A percentile compares a stretch with the other conserved stretches of the same genome.
phyloP scores from a whole-genome alignment of 352 stramenopile species.

The Phytophthora sp. region DNA sequence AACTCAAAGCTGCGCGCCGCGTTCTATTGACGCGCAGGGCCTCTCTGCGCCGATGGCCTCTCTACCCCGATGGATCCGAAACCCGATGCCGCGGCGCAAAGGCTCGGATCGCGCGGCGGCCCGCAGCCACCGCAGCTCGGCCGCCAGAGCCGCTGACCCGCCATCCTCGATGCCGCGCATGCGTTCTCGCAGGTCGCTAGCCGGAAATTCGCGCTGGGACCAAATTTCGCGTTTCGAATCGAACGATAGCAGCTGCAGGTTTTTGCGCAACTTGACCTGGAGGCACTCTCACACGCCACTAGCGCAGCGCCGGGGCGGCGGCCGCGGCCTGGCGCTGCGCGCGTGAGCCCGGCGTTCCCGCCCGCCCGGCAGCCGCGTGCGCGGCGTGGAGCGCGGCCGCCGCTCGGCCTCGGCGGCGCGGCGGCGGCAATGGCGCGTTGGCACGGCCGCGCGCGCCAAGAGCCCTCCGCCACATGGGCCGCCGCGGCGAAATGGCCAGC shows the following conservation, averaged over 20 bases:
- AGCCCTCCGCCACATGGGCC: too few species aligned
- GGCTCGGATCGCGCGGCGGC: too few species aligned
- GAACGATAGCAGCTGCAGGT: slow-evolving; percentile 7
- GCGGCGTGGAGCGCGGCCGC: neutral
- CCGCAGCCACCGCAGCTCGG: too few species aligned
- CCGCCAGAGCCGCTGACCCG: neutral
- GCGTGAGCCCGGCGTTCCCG: slow-evolving; percentile 1
- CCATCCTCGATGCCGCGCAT: neutral
- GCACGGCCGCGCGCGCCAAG: neutral
- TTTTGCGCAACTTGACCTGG: neutral
- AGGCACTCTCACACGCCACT: too few species aligned
- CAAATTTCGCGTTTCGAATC: slow-evolving; percentile 22
- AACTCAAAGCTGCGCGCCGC: too few species aligned
- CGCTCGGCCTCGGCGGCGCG: too few species aligned
- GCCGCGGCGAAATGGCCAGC: neutral
- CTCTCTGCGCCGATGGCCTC: too few species aligned
- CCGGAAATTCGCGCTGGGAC: neutral
- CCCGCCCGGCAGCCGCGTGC: slow-evolving; percentile 2
- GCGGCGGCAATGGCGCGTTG: too few species aligned
- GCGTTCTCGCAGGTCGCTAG: neutral
- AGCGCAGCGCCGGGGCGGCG: neutral
- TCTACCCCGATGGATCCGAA: slow-evolving; percentile 4
- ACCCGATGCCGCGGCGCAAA: too few species aligned
- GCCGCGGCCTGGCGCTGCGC: neutral
- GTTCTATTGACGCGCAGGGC: too few species aligned